Base-by-base conservation (phyloP, 2,329 filamentous ascomycete genomes). In the Scytalidium lignicola region DNA sequence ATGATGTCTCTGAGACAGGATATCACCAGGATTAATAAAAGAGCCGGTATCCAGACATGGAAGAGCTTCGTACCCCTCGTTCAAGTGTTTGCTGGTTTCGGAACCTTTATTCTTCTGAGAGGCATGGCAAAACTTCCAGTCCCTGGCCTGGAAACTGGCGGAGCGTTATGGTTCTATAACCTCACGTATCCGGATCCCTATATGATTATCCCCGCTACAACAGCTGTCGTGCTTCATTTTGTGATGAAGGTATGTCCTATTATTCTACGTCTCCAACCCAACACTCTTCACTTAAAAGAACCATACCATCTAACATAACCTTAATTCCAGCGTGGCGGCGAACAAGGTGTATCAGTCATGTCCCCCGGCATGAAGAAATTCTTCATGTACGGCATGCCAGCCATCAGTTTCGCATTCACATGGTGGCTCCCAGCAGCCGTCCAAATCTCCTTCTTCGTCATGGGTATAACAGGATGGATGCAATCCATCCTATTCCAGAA, bases 101-200 rank as follows among this genome's bases (percentile, higher is more conserved):
- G 90, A 59, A 83, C 86, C 51, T 97, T 92, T 74, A 82, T 87
- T 52, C 73, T 92, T 42, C 67, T 95, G 55, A 78, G 81, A 47
- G 83, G 77, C 57, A 95, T 96, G 86, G 69, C 81, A 1, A 67
- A 74, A 19, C 71, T 97, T 43, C 92, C 92, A 3, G 89, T 96
- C 4, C 92, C 92, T 0, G 85, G 82, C 1, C 67, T 97, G 55
- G 79, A 88, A 58, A 72, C 70, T 1, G 88, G 87, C 26, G 85
- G 88, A 2, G 69, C 83, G 29, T 69, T 83, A 39, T 99, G 93
- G 93, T 79, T 97, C 57, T 69, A 73, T 1, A 87, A 97, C 65
- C 68, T 99, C 54, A 85, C 89, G 0, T 63, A 82, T 19, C 67
- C 79, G 2, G 93, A 99, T 67, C 92, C 93, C 0, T 85, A 76